Evolutionary conservation across 257 asterid species (phyloP), one percentile per base, ranked within the genome.

Genomic region (Penstemon newberryi): DNA sequence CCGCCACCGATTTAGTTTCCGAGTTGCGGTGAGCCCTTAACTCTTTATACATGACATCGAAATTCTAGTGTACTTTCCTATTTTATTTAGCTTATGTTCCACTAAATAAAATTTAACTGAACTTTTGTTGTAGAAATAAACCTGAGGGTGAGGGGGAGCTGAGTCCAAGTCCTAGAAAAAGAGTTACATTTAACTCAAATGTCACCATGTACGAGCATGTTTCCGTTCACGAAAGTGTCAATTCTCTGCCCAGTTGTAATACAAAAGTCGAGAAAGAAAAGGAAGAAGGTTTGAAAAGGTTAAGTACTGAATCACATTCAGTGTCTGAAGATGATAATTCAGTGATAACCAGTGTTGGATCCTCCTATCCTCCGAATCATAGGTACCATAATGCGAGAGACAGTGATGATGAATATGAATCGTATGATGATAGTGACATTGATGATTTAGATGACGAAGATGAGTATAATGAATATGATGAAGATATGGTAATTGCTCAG

Each of bases 371-470:
- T 80, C 83, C 82, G 3, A 87, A 94, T 67, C 88, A 94, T 70
- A 87, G 97, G 86, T 94, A 94, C 77, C 93, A 89, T 80, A 94
- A 94, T 71, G 83, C 85, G 65, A 82, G 86, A 79, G 97, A 87
- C 51, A 89, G 95, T 60, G 96, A 94, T 50, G 95, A 87, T 68
- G 99, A 93, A 78, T 83, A 62, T 38, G 94, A 85, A 47, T 94
- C 76, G 66, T 79, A 69, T 67, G 90, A 84, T 43, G 95, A 87
- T 39, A 76, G 84, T 67, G 92, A 88, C 69, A 25, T 25, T 25
- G 96, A 88, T 6, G 89, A 84, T 12, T 82, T 78, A 41, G 81
- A 81, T 7, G 82, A 83, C 6, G 81, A 72, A 5, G 82, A 81
- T 36, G 78, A 70, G 46, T 67, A 73, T 13, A 38, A 60, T 33